These are phyloP conservation scores for Plasmodium sp. DNA, from an alignment of 169 alveolate genomes.

Conservation along the genomic window DNA sequence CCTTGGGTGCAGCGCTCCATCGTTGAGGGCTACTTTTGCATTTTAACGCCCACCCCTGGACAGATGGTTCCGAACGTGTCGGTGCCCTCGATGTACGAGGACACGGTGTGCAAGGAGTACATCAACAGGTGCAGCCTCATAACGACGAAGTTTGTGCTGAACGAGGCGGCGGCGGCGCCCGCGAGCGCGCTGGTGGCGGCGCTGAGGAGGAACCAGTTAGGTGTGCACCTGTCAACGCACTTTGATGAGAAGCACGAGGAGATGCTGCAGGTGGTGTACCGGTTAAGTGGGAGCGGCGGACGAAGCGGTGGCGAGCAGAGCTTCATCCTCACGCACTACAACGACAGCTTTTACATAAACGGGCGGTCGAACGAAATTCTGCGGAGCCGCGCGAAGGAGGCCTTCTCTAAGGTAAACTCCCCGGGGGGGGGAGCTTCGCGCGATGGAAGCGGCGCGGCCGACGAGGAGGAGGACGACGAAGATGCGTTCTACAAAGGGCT, in stretches of 20 bases:
- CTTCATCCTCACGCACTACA: slow-evolving; percentile 26
- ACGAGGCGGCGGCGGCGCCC: background rate
- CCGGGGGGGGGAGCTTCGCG: background rate
- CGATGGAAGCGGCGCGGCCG: background rate
- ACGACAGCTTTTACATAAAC: slow-evolving; percentile 23
- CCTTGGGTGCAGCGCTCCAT: background rate
- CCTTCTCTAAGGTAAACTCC: background rate
- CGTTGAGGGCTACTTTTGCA: slow-evolving; percentile 12
- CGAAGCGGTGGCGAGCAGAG: background rate
- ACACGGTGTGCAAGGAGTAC: slow-evolving; percentile 42
- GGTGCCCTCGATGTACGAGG: background rate
- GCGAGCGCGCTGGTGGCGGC: background rate
- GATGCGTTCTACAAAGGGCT: background rate
- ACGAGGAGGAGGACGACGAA: background rate
- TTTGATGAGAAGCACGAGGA: slow-evolving; percentile 72
- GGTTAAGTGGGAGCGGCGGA: background rate
- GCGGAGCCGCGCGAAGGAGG: background rate
- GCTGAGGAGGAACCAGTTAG: background rate
- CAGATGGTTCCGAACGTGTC: background rate
- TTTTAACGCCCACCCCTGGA: background rate
- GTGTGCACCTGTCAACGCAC: slow-evolving; percentile 10
- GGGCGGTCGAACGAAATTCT: background rate
- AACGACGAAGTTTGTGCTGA: slow-evolving; percentile 10
- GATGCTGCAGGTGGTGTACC: slow-evolving; percentile 25
- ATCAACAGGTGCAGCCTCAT: slow-evolving; percentile 26